Percentiles rank a stretch among this genome's conserved stretches.
Evolutionary conservation across 768 basidiomycete genomes (phyloP).

Genomic region (Guyanaporus albipodus): DNA sequence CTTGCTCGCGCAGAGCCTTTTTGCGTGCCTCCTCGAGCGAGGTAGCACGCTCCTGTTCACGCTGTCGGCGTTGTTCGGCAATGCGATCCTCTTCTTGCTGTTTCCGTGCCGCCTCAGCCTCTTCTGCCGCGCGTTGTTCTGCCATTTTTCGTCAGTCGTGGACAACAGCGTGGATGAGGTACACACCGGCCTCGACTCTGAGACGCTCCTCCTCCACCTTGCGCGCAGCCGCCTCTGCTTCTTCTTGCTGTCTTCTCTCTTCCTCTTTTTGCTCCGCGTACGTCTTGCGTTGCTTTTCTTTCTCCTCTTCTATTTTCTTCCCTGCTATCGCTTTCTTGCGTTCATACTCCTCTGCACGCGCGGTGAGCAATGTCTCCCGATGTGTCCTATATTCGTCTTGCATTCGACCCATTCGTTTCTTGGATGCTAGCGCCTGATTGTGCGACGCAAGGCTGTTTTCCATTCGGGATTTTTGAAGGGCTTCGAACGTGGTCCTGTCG

Average conservation of each 20-base stretch:
- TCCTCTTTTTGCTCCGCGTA: slow-evolving; percentile 57
- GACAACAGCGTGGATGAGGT: not conserved
- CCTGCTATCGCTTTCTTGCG: slow-evolving; percentile 48
- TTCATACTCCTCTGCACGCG: slow-evolving; percentile 63
- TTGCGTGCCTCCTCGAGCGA: slow-evolving; percentile 52
- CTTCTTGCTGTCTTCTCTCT: slow-evolving; percentile 34
- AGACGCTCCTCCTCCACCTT: slow-evolving; percentile 40
- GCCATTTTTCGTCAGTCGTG: slow-evolving; percentile 4
- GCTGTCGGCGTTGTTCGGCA: slow-evolving; percentile 48
- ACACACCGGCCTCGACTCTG: slow-evolving; percentile 50
- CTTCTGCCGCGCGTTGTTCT: slow-evolving; percentile 59
- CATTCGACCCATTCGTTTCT: slow-evolving; percentile 72
- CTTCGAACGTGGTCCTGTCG: slow-evolving; percentile 69
- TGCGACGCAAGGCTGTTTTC: slow-evolving; percentile 57
- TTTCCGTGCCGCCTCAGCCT: slow-evolving; percentile 49
- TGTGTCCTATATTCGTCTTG: slow-evolving; percentile 60
- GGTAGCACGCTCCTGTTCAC: slow-evolving; percentile 49
- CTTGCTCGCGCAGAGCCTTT: slow-evolving; percentile 65
- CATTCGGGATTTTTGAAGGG: slow-evolving; percentile 51
- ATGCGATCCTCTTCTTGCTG: slow-evolving; percentile 59
- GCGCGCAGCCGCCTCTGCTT: slow-evolving; percentile 18
- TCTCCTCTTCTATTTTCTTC: slow-evolving; percentile 80
- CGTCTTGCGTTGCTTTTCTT: slow-evolving; percentile 60
- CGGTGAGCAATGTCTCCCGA: slow-evolving; percentile 50
- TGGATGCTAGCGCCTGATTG: slow-evolving; percentile 64